Conservation (phyloP, 768 basidiomycete genomes). For the Trametes villosa region DNA sequence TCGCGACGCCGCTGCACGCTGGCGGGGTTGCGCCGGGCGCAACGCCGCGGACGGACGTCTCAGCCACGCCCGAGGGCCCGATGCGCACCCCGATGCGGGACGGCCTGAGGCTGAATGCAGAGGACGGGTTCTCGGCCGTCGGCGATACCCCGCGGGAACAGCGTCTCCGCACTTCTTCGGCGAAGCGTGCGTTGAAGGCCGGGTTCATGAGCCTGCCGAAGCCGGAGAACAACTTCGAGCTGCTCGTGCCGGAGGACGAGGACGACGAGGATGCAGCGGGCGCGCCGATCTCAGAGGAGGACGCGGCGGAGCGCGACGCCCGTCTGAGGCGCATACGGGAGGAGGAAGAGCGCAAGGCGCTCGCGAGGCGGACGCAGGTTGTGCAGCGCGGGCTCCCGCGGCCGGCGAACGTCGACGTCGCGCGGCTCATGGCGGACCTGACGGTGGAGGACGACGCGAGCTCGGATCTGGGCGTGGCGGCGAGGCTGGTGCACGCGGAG, state of each 20-base stretch:
- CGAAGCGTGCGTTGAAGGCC: slow-evolving; percentile 76
- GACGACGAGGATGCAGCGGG: slow-evolving; percentile 51
- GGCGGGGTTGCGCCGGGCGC: slow-evolving; percentile 44
- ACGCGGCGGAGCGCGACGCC: slow-evolving; percentile 92
- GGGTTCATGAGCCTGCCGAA: slow-evolving; percentile 86
- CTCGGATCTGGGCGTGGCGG: slow-evolving; percentile 50
- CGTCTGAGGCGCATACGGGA: slow-evolving; percentile 64
- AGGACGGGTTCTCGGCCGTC: slow-evolving; percentile 55
- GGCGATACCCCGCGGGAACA: slow-evolving; percentile 81
- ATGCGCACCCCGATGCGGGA: slow-evolving; percentile 94
- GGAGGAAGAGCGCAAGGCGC: slow-evolving; percentile 75
- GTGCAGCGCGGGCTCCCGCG: slow-evolving; percentile 86
- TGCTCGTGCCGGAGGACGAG: slow-evolving; percentile 89
- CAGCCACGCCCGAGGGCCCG: slow-evolving; percentile 58
- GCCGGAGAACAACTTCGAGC: slow-evolving; percentile 97
- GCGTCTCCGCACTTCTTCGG: slow-evolving; percentile 59
- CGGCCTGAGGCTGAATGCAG: slow-evolving; percentile 84
- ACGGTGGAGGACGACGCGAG: slow-evolving; percentile 50
- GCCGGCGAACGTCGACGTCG: slow-evolving; percentile 80
- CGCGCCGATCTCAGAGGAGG: slow-evolving; percentile 65
- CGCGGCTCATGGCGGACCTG: slow-evolving; percentile 64
- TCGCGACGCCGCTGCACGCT: slow-evolving; percentile 78
- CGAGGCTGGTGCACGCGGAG: slow-evolving; percentile 74
- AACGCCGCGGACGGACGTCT: slow-evolving; percentile 36
- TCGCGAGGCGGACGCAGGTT: slow-evolving; percentile 81